Conservation (phyloP, 768 basidiomycete species). For the Auricularia auricula-judae region DNA sequence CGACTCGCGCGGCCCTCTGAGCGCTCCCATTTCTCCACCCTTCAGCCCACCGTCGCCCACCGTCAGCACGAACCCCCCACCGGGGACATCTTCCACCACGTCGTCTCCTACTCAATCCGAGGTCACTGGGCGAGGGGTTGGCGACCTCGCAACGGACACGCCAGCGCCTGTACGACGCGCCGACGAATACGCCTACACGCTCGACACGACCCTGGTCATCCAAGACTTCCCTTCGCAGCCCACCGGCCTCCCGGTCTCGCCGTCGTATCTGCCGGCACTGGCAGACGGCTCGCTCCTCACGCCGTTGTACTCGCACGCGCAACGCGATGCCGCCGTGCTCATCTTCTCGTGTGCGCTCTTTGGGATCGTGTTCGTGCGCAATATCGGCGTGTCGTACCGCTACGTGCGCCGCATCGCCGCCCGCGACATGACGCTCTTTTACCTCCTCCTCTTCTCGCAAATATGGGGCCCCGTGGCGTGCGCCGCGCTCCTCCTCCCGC, state of each 20-base stretch:
- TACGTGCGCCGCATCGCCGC: conserved; percentile 45
- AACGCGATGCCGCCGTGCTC: conserved; percentile 27
- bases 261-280: conserved; percentile 38
- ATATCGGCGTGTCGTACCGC: conserved; percentile 36
- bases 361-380: conserved; percentile 40
- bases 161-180: no score
- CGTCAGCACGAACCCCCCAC: no score
- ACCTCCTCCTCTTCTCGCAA: conserved; percentile 45
- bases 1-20: no score
- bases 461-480: conserved; percentile 35
- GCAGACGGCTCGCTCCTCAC: conserved; percentile 51
- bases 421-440: conserved; percentile 49
- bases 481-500: conserved; percentile 34
- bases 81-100: no score
- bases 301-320: conserved; percentile 33
- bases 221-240: conserved; percentile 33
- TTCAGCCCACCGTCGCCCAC: no score
- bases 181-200: conserved; percentile 13
- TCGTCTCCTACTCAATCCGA: no score
- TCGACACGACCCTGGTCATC: conserved; percentile 40
- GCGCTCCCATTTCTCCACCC: no score
- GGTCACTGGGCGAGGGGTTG: no score
- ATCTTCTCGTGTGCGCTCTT: conserved; percentile 40
- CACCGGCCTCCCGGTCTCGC: conserved; percentile 25
- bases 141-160: no score